These are phyloP conservation scores for Bipolaris gigantea DNA, from an alignment of 2,329 filamentous ascomycete species.

Conservation along the genomic window DNA sequence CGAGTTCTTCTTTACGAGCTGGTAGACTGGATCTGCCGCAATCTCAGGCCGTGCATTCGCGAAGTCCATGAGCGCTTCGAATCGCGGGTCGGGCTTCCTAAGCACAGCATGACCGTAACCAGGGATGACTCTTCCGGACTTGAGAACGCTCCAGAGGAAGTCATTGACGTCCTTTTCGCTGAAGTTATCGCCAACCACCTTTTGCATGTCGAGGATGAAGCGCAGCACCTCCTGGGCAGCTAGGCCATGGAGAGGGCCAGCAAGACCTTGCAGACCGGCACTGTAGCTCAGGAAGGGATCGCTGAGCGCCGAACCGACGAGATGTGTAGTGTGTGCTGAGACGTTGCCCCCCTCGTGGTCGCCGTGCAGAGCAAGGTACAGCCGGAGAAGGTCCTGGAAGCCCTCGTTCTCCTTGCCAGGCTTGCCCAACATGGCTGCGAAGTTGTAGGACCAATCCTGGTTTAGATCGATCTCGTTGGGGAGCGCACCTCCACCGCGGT, in stretches of 20 bases:
- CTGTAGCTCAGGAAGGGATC: constrained; percentile 97
- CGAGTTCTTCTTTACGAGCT: constrained; percentile 90
- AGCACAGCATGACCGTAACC: constrained; percentile 96
- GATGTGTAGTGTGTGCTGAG: constrained; percentile 90
- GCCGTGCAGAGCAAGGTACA: constrained; percentile 95
- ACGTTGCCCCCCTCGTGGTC: constrained; percentile 99
- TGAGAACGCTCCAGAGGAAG: constrained; percentile 91
- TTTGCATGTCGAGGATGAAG: constrained; percentile 96
- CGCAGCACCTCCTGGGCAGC: constrained; percentile 96
- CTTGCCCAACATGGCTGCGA: constrained; percentile 93
- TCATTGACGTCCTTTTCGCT: constrained; percentile 79
- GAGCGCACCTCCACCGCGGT: constrained; percentile 72
- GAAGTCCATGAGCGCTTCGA: constrained; percentile 96
- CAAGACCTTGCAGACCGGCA: constrained; percentile 90
- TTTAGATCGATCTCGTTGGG: constrained; percentile 75
- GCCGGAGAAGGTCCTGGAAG: constrained; percentile 90
- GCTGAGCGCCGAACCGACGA: constrained; percentile 91
- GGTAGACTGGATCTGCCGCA: constrained; percentile 83
- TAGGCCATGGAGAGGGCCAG: constrained; percentile 89
- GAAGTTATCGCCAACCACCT: constrained; percentile 76
- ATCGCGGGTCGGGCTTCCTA: constrained; percentile 94
- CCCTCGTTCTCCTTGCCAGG: constrained; percentile 83
- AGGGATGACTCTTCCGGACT: constrained; percentile 90
- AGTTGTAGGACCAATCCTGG: constrained; percentile 99
- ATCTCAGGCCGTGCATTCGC: constrained; percentile 84